Percentiles rank a stretch among this genome's conserved stretches.
Evolutionary conservation across 2,329 filamentous ascomycete species (phyloP).

Genomic region (Aspergillus glaucus): DNA sequence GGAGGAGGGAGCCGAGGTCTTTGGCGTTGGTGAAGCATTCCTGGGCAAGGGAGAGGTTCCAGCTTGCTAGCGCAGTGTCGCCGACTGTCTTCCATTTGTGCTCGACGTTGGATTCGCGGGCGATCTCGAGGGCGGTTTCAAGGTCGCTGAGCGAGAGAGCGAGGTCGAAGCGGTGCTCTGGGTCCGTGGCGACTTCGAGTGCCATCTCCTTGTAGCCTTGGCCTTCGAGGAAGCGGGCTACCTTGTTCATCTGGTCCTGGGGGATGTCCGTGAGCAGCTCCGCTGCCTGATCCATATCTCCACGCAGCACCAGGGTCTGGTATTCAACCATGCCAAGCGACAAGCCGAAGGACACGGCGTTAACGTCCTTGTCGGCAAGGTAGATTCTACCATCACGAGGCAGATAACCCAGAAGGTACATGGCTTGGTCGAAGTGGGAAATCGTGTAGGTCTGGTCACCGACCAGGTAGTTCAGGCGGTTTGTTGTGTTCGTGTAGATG

Average conservation of each 20-base stretch:
- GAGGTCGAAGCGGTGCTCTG: constrained; percentile 94
- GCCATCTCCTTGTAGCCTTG: constrained; percentile 96
- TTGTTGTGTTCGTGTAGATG: constrained; percentile 95
- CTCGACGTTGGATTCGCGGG: constrained; percentile 75
- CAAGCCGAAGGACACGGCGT: constrained; percentile 80
- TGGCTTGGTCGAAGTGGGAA: constrained; percentile 89
- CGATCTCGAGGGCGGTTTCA: constrained; percentile 77
- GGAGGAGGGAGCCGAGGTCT: constrained; percentile 79
- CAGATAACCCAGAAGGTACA: constrained; percentile 94
- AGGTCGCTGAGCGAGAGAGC: constrained; percentile 77
- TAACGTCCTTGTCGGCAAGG: constrained; percentile 90
- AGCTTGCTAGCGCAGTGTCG: constrained; percentile 77
- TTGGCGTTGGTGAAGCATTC: constrained; percentile 90
- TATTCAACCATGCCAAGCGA: constrained; percentile 93
- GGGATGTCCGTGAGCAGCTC: constrained; percentile 81
- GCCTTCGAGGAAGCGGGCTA: constrained; percentile 92
- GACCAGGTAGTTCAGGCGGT: constrained; percentile 94
- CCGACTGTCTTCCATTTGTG: constrained; percentile 99
- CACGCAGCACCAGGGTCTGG: constrained; percentile 89
- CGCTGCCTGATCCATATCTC: constrained; percentile 83
- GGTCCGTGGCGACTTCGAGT: constrained; percentile 86
- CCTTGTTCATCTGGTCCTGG: constrained; percentile 93
- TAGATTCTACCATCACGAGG: constrained; percentile 94
- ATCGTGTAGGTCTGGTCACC: constrained; percentile 97
- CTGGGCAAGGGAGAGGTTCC: constrained; percentile 81